phyloP scores from a whole-genome alignment of 371 early-diverging fungal genomes.

The Capillidium heterosporum region DNA sequence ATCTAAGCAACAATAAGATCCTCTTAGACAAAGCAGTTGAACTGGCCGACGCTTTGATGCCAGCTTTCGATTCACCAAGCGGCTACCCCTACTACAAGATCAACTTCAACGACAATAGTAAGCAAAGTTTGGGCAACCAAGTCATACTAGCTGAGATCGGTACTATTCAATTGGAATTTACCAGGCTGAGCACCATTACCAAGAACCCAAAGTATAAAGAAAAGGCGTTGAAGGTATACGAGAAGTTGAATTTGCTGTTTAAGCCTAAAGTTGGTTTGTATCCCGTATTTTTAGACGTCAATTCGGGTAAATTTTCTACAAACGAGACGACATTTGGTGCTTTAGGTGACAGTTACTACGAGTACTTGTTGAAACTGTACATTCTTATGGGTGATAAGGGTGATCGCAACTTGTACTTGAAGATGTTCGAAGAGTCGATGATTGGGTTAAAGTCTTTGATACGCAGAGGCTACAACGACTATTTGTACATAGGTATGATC shows the following conservation, averaged over 20 bases:
- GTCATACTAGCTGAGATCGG: conserved; percentile 61
- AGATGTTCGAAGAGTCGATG: conserved; percentile 2
- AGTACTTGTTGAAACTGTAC: conserved; percentile 6
- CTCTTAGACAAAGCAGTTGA: conserved; percentile 26
- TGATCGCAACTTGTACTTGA: neutral
- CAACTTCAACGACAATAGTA: conserved; percentile 9
- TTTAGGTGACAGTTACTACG: conserved; percentile 10
- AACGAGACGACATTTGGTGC: conserved; percentile 8
- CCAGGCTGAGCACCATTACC: conserved; percentile 50
- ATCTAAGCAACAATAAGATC: conserved; percentile 17
- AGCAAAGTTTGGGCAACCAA: neutral
- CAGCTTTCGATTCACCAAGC: conserved; percentile 35
- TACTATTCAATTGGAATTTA: conserved; percentile 73
- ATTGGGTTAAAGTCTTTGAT: neutral
- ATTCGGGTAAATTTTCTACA: conserved; percentile 9
- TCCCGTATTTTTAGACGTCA: conserved; percentile 18
- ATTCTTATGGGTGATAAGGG: neutral
- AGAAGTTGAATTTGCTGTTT: neutral
- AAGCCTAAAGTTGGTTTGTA: conserved; percentile 37
- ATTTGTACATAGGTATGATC: conserved; percentile 26
- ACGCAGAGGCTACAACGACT: conserved; percentile 11
- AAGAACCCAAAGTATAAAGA: conserved; percentile 33
- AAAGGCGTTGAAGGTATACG: conserved; percentile 17
- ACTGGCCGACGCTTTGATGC: conserved; percentile 26
- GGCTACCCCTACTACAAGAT: conserved; percentile 30